A percentile compares a stretch with the other conserved stretches of the same genome.
Evolutionary conservation across 1,284 basidiomycete species (phyloP).

Genomic region (Papiliotrema terrestris): DNA sequence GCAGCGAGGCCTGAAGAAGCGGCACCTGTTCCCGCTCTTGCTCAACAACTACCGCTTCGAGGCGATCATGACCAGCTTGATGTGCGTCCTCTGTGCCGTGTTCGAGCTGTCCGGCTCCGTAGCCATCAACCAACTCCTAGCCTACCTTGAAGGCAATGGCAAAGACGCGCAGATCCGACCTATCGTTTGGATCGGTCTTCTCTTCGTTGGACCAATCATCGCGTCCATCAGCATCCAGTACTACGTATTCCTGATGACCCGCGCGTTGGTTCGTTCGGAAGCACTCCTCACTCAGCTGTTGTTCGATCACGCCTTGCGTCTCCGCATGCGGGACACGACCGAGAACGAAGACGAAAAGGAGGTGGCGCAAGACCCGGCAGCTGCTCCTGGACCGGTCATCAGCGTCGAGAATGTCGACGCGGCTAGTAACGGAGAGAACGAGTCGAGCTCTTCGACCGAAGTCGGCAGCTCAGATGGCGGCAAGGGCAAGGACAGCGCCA

Average conservation of each 20-base stretch:
- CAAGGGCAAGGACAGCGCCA: conserved; percentile 17
- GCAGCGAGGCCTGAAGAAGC: conserved; percentile 28
- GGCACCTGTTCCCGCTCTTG: conserved; percentile 35
- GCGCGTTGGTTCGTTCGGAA: conserved; percentile 56
- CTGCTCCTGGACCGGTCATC: conserved; percentile 9
- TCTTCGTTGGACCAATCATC: conserved; percentile 57
- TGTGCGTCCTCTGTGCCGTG: conserved; percentile 34
- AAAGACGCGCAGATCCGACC: conserved; percentile 50
- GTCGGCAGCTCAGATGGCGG: conserved; percentile 18
- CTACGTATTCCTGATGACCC: conserved; percentile 48
- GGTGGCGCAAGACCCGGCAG: conserved; percentile 2
- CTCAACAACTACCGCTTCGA: conserved; percentile 30
- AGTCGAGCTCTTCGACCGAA: conserved; percentile 14
- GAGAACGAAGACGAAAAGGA: conserved; percentile 24
- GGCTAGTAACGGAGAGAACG: background rate
- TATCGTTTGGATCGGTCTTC: conserved; percentile 61
- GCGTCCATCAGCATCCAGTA: conserved; percentile 39
- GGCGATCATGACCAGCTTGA: conserved; percentile 24
- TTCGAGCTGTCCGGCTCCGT: conserved; percentile 52
- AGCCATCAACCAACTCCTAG: conserved; percentile 54
- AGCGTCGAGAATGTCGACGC: conserved; percentile 13
- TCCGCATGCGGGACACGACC: conserved; percentile 54
- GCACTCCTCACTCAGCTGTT: conserved; percentile 65
- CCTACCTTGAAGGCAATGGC: conserved; percentile 53
- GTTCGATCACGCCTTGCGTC: conserved; percentile 66